Conservation (phyloP, 2,329 filamentous ascomycete species). For the Claviceps maximensis region DNA sequence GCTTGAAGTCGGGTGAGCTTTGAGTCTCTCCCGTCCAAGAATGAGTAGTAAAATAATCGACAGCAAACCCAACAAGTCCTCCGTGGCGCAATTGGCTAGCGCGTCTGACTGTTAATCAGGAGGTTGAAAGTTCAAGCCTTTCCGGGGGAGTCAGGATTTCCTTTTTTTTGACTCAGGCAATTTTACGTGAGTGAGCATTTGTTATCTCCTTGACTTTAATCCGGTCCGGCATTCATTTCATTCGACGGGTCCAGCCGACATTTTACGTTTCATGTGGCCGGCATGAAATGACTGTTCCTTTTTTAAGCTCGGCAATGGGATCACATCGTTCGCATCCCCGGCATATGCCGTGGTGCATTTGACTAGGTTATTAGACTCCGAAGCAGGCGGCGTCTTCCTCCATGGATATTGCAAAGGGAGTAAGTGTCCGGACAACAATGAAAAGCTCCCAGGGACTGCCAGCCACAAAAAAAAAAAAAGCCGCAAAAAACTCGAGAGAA, state of each 20-base stretch:
- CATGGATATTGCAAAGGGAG: too few species aligned
- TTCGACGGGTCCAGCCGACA: background rate
- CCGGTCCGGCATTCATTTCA: background rate
- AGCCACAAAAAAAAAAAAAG: background rate
- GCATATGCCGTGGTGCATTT: background rate
- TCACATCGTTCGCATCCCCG: background rate
- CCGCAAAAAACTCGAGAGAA: background rate
- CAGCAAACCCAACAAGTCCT: constrained; percentile 3
- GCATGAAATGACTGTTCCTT: background rate
- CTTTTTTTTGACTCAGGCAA: background rate
- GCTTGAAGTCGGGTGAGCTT: too few species aligned
- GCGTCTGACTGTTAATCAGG: constrained; percentile 44
- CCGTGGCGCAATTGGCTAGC: constrained; percentile 42
- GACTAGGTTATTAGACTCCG: background rate
- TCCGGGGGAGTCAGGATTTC: background rate
- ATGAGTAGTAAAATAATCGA: accelerated
- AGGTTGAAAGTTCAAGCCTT: constrained; percentile 7
- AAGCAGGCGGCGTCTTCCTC: background rate
- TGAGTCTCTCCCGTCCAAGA: too few species aligned
- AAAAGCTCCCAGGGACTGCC: background rate
- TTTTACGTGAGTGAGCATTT: too few species aligned
- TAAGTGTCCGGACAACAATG: background rate
- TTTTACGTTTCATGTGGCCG: background rate
- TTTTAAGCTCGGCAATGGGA: background rate
- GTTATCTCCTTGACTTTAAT: too few species aligned